Evolutionary conservation across 768 basidiomycete species (phyloP), one percentile per base, ranked within the genome.

Genomic region (Naganishia onofrii): DNA sequence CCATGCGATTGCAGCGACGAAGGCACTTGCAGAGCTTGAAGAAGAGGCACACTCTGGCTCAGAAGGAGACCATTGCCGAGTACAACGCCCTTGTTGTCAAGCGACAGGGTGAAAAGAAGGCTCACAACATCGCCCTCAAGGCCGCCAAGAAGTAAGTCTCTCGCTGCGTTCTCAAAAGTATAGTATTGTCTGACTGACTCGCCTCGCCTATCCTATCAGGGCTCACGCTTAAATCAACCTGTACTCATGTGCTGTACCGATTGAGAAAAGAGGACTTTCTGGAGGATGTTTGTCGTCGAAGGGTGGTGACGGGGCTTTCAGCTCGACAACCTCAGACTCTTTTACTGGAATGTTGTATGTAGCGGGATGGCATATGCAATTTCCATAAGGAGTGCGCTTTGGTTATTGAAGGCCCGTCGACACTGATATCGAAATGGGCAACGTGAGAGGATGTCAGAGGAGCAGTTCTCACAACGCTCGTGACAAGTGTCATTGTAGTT

Each of bases 41-140:
- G 84, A 88, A 89, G 81, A 87, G 92, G 83, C 88, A 88, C 82
- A 85, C 92, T 79, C 91, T 93, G 79, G 86, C 85, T 81, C 93
- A 95, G 86, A 93, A 93, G 85, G 94, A 93, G 83, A 91, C 93
- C 84, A 92, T 95, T 84, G 78, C 86, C 69, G 95, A 97, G 85
- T 97, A 89, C 87, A 89, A 88, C 42, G 84, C 85, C 71, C 84
- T 94, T 80, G 81, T 96, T 68, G 84, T 88, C 84, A 94, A 96
- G 85, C 93, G 92, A 77, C 83, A 92, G 71, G 88, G 91, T 71
- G 93, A 96, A 85, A 91, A 89, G 87, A 94, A 95, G 87, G 88
- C 87, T 80, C 91, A 92, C 85, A 87, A 85, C 76, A 90, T 92
- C 44, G 91, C 91, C 53, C 74, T 76, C 76, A 81, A 81, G 73